Evolutionary conservation across 768 basidiomycete genomes (phyloP), one percentile per base, ranked within the genome.

Genomic region (Fistulinella prunicolor): DNA sequence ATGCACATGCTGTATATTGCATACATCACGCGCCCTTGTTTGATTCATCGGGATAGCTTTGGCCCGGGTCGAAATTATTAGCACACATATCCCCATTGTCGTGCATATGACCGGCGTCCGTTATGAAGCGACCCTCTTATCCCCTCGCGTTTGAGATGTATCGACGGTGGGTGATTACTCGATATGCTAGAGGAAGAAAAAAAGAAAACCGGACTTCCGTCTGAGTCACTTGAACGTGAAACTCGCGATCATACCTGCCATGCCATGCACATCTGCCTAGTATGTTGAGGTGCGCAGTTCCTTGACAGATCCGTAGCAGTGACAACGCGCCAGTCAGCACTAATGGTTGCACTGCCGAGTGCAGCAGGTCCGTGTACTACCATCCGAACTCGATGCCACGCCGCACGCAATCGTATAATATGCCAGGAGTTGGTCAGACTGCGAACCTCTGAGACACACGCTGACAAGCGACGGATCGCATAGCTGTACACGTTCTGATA

Each of bases 161-260:
- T 39, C 21, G 39, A 29, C 21, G 54, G 23, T 21, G 55, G 30
- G 12, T 22, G 28, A 12, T 14, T 29, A 16, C 19, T 20, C 26
- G 47, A 30, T 22, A 24, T 26, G 26, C 20, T 21, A 41, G 6
- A 9, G 16, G 12, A 8, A 17, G 32, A 40, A 14, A n/a, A 20
- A n/a, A n/a, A n/a, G n/a, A n/a, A n/a, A n/a, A n/a, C n/a, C 34
- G 26, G n/a, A 37, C 16, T 42, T 41, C 21, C 42, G 41, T 44
- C 42, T 42, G 43, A 38, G 34, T 41, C 40, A 20, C 35, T 24
- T n/a, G 17, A 36, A 50, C 36, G 37, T 60, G 57, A 57, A 60
- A 59, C 58, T 38, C 16, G 35, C 30, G 19, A 30, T 32, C 41
- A 44, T 54, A 51, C 38, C 22, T 44, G 35, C 19, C 40, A 28